These are phyloP conservation scores for Penicillium verhagenii DNA, from an alignment of 495 filamentous ascomycete species.

Conservation along the genomic window DNA sequence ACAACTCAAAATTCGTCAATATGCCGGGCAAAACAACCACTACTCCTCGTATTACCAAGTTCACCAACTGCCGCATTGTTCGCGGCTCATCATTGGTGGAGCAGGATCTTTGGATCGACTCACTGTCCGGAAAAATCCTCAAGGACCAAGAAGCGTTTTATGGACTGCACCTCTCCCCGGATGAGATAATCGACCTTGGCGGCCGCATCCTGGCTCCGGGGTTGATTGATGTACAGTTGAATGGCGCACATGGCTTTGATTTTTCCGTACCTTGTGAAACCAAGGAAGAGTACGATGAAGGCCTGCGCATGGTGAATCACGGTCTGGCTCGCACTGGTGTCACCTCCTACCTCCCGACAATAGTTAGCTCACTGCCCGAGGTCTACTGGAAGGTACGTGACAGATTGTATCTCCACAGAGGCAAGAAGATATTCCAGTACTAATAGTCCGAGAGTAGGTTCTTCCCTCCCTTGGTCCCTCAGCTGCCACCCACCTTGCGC, in stretches of 20 bases:
- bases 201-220: slow-evolving; percentile 78
- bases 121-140: slow-evolving; percentile 72
- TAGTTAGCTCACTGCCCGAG: slow-evolving; percentile 62
- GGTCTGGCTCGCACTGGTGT: slow-evolving; percentile 72
- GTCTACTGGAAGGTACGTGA: slow-evolving; percentile 61
- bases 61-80: slow-evolving; percentile 77
- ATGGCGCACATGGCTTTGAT: slow-evolving; percentile 83
- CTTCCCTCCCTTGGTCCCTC: slow-evolving; percentile 73
- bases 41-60: slow-evolving; percentile 63
- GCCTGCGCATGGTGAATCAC: slow-evolving; percentile 63
- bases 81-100: slow-evolving; percentile 60
- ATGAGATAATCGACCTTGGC: slow-evolving; percentile 65
- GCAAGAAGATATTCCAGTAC: neutral
- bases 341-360: slow-evolving; percentile 78
- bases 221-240: slow-evolving; percentile 82
- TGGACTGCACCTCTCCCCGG: slow-evolving; percentile 54
- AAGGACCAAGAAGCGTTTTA: slow-evolving; percentile 73
- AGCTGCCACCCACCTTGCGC: slow-evolving; percentile 37
- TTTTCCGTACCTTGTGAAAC: slow-evolving; percentile 72
- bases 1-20: slow-evolving; percentile 7
- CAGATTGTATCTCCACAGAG: too few relatives aligned
- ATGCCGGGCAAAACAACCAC: slow-evolving; percentile 43
- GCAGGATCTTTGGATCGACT: slow-evolving; percentile 78
- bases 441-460: slow-evolving; percentile 38
- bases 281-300: slow-evolving; percentile 61